A percentile compares a stretch with the other conserved stretches of the same genome.
Evolutionary conservation across 2,329 filamentous ascomycete genomes (phyloP).

Genomic region (Penicillium sp.): DNA sequence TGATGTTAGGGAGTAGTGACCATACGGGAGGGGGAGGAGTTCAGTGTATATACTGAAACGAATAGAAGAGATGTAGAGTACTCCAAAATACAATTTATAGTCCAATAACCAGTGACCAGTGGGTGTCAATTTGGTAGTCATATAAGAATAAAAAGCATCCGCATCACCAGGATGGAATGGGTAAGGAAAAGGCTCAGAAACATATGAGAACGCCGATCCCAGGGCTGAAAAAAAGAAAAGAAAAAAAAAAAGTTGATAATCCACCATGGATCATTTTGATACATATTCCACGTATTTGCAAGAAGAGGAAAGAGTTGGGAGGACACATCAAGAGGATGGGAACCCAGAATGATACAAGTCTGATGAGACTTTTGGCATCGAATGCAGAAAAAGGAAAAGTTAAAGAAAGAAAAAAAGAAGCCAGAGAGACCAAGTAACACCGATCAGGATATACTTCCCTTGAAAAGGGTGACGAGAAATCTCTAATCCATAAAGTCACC

Average conservation of each 20-base stretch:
- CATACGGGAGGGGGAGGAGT: background rate
- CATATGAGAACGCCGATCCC: background rate
- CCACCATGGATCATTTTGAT: conserved; percentile 1
- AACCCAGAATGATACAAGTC: background rate
- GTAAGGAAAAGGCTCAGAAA: background rate
- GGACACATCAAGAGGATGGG: background rate
- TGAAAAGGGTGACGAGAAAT: background rate
- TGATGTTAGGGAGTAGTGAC: background rate
- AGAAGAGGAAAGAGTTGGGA: background rate
- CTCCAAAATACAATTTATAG: background rate
- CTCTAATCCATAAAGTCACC: conserved; percentile 93
- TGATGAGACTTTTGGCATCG: background rate
- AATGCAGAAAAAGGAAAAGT: background rate
- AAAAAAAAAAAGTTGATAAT: background rate
- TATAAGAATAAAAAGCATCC: conserved; percentile 8
- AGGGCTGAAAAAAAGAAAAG: background rate
- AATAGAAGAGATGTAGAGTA: background rate
- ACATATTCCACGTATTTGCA: background rate
- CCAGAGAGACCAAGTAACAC: background rate
- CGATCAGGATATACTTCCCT: background rate
- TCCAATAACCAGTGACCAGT: background rate
- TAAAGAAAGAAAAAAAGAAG: background rate
- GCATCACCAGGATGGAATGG: conserved; percentile 13
- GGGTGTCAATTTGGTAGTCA: conserved; percentile 15
- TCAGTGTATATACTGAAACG: background rate